Base-by-base conservation (phyloP, 202 grass and related monocot genomes). In the Digitaria exilis region DNA sequence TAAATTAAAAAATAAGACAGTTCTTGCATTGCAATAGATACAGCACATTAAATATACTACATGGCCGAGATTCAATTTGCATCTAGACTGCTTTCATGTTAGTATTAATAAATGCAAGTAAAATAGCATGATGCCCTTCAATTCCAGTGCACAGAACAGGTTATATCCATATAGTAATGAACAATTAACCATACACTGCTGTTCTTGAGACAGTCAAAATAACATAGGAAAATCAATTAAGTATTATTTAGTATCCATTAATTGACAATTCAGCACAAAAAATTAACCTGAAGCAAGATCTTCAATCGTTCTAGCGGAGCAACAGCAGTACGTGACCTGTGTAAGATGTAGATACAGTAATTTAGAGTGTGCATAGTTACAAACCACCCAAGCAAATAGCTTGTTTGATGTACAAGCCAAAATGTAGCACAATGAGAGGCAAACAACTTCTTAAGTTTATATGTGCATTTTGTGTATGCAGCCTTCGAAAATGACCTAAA, bases 281-380 rank as follows among this genome's bases (percentile, higher is more conserved):
- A 75, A 32, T 37, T 82, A 57, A 94, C 92, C 92, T 98, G 96
- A 82, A 98, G 96, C 83, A 98, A 86, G 64, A 98, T 98, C 88
- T 98, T 98, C 76, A 98, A 75, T 65, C 96, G 88, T 82, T 98
- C 96, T 19, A 98, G 93, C 1, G 96, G 96, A 87, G 96, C 96
- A 90, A 98, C 96, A 90, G 96, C 96, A 85, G 96, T 98, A 9
- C 96, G 89, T 61, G 96, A 98, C 73, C 96, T 98, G 93, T 78
- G 49, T 9, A n/a, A 77, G 74, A 68, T 30, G 71, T 7, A 78
- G 30, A 76, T 71, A 41, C 89, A 54, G 6, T 30, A 13, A 75
- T 25, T 24, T 37, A 62, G 61, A 80, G 55, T 1, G 62, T 2
- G 63, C 34, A 54, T 30, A 68, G 0, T 37, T 63, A 67, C 10